Conservation (phyloP, 768 basidiomycete genomes). For the Neoboletus subvelutipes region DNA sequence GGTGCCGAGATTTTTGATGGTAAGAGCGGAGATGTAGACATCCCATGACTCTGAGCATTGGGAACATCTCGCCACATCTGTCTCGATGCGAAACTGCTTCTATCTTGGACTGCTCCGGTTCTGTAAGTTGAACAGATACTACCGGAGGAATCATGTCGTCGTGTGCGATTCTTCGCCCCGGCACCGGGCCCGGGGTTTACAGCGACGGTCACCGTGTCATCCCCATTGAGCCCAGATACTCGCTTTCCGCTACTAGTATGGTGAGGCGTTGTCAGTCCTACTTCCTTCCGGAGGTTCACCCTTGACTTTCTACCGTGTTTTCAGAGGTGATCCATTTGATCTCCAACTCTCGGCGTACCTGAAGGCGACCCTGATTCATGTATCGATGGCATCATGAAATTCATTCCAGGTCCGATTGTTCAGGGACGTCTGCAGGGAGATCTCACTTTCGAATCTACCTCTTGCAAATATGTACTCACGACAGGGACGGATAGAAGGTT, state of each 20-base stretch:
- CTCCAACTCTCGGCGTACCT: constrained; percentile 16
- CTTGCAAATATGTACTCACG: constrained; percentile 15
- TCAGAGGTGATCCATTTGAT: constrained; percentile 15
- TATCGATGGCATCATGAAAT: constrained; percentile 9
- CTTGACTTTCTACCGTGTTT: background rate
- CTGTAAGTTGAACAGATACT: constrained; percentile 2
- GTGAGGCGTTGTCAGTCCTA: background rate
- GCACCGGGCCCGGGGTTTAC: constrained; percentile 15
- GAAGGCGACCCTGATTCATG: constrained; percentile 30
- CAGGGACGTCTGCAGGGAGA: constrained; percentile 21
- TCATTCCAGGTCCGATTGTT: constrained; percentile 22
- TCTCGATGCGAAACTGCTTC: constrained; percentile 12
- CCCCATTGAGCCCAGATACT: background rate
- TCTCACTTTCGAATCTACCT: constrained; percentile 20
- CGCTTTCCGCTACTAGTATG: background rate
- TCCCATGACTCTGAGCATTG: constrained; percentile 3
- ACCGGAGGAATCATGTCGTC: constrained; percentile 10
- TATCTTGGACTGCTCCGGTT: constrained; percentile 11
- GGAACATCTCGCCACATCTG: constrained; percentile 9
- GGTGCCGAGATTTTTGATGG: constrained; percentile 6
- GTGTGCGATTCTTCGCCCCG: constrained; percentile 18
- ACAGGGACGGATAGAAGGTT: constrained; percentile 27
- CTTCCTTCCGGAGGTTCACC: background rate
- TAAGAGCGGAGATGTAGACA: constrained; percentile 11
- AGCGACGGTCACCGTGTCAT: constrained; percentile 10